A percentile compares a stretch with the other conserved stretches of the same genome.
These are phyloP conservation scores for Neophaeococcomyces mojaviensis DNA, from an alignment of 2,329 filamentous ascomycete genomes.

Conservation along the genomic window DNA sequence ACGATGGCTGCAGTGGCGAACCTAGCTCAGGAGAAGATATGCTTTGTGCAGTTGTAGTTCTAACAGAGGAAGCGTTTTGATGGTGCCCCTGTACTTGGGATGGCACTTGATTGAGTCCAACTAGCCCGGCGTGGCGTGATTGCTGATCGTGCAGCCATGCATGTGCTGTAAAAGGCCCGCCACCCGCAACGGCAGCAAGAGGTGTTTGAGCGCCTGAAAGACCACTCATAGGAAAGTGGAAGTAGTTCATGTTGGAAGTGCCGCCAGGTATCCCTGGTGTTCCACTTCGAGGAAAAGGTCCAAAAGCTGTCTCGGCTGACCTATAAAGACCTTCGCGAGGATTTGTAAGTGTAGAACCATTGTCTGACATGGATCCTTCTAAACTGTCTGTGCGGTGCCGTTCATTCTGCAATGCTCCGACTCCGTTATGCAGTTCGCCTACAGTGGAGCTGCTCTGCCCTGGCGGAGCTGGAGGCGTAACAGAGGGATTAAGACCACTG, in stretches of 20 bases:
- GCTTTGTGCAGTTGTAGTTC: constrained; percentile 35
- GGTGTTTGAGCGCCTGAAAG: constrained; percentile 43
- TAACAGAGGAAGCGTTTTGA: constrained; percentile 31
- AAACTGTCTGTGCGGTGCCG: background rate
- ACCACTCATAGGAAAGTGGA: constrained; percentile 41
- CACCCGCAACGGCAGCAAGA: constrained; percentile 39
- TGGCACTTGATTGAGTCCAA: background rate
- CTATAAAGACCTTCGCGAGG: background rate
- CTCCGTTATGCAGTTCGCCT: constrained; percentile 2
- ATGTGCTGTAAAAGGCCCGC: constrained; percentile 31
- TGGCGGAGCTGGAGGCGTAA: background rate
- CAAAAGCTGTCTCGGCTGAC: constrained; percentile 30
- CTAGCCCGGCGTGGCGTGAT: background rate
- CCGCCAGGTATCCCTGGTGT: constrained; percentile 43
- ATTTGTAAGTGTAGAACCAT: background rate
- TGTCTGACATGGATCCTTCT: background rate
- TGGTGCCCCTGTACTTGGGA: constrained; percentile 26
- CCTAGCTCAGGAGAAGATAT: constrained; percentile 19
- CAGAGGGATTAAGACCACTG: background rate
- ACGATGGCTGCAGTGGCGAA: constrained; percentile 14
- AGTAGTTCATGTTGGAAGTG: constrained; percentile 43
- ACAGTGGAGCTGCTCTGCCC: background rate
- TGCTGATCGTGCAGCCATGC: constrained; percentile 28
- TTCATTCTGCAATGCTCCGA: background rate
- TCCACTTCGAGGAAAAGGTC: constrained; percentile 37